These are phyloP conservation scores for Geranium rotundifolium DNA, from an alignment of 345 rosid species.

Conservation along the genomic window DNA sequence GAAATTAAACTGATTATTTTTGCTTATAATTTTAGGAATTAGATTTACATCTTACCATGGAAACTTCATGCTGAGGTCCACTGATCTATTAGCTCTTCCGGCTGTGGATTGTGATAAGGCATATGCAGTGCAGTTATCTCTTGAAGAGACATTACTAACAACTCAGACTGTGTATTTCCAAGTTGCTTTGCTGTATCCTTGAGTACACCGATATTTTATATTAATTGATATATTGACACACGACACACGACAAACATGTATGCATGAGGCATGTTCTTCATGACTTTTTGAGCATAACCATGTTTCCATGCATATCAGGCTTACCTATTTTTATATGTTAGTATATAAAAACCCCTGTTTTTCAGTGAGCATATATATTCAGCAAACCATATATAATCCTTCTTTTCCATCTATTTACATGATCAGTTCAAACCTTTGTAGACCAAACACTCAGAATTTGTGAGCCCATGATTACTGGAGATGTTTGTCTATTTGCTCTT, in stretches of 20 bases:
- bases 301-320: neutral
- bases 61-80: slow-evolving; percentile 95
- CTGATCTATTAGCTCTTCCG: slow-evolving; percentile 91
- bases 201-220: neutral
- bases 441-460: neutral
- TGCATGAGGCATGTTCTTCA: too few species aligned
- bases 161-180: slow-evolving; percentile 89
- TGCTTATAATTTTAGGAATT: slow-evolving; percentile 48
- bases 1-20: slow-evolving; percentile 6
- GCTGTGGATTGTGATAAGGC: slow-evolving; percentile 99
- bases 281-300: too few species aligned
- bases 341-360: neutral
- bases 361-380: neutral
- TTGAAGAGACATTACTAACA: slow-evolving; percentile 90
- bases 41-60: slow-evolving; percentile 94
- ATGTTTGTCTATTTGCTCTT: neutral
- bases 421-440: neutral
- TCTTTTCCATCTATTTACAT: too few species aligned
- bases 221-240: slow-evolving; percentile 1
- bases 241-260: neutral
- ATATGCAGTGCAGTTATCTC: slow-evolving; percentile 83
- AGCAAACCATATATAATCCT: neutral
- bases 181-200: slow-evolving; percentile 99
- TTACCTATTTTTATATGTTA: neutral
- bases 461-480: neutral